Evolutionary conservation across 768 basidiomycete genomes (phyloP).

Genomic region (Suillus hirtellus): DNA sequence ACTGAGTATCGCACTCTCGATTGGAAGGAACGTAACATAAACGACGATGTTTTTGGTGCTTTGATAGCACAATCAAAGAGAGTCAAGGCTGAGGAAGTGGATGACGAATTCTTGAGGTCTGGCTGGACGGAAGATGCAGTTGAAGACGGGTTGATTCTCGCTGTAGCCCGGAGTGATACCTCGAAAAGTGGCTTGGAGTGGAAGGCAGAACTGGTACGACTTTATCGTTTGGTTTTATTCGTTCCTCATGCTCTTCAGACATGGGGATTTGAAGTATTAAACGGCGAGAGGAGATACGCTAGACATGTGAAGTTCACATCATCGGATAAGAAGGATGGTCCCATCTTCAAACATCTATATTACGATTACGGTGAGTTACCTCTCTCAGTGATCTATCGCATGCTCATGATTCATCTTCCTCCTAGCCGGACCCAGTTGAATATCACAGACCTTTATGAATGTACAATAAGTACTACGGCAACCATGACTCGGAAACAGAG

Average conservation of each 20-base stretch:
- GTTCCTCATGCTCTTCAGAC: conserved; percentile 27
- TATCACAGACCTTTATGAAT: neutral
- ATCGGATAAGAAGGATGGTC: conserved; percentile 48
- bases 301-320: conserved; percentile 67
- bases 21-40: conserved; percentile 52
- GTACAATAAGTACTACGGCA: neutral
- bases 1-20: conserved; percentile 57
- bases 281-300: conserved; percentile 60
- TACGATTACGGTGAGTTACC: conserved; percentile 66
- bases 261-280: conserved; percentile 66
- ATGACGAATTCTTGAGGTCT: conserved; percentile 41
- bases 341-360: conserved; percentile 53
- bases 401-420: conserved; percentile 16
- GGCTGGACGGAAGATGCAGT: conserved; percentile 46
- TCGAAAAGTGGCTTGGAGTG: conserved; percentile 60
- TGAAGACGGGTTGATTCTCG: conserved; percentile 35
- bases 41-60: conserved; percentile 62
- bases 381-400: neutral
- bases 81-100: conserved; percentile 46
- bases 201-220: conserved; percentile 61
- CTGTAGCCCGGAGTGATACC: conserved; percentile 58
- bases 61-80: conserved; percentile 57
- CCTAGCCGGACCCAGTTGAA: conserved; percentile 23
- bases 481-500: no score
- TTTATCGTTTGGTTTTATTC: conserved; percentile 1